Evolutionary conservation across 257 asterid species (phyloP), one percentile per base, ranked within the genome.

Genomic region (Nicotiana otophora): DNA sequence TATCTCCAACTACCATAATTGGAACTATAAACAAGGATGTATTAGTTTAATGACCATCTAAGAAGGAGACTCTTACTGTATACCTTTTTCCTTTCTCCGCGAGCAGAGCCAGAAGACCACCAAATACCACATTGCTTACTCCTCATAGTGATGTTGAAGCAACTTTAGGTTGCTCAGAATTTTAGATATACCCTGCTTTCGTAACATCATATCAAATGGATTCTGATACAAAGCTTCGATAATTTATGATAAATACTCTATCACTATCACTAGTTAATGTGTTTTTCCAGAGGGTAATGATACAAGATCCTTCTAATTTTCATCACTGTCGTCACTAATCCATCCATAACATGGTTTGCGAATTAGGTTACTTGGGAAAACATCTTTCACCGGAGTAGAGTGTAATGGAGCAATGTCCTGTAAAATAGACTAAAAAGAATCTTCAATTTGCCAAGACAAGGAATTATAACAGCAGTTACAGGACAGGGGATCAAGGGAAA

Each of bases 341-440:
- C 94, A 92, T 58, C 95, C 97, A 81, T 89, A 88, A 84, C 92
- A 88, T 2, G 91, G 95, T 46, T 26, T 11, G 15, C 65, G 86
- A 70, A 76, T 86, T 33, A 26, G 65, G 17, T 65, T 12, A 1
- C 80, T 30, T 10, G 10, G 79, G 34, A 60, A 54, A 12, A 28
- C 66, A 60, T 76, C 60, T 46, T 84, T 70, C 31, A 7, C 57
- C 28, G 54, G 70, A 17, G 68, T 75, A 10, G 82, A 72, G 15
- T 82, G 72, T 14, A 39, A 33, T 19, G 7, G 39, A 34, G 75
- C 15, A 30, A n/a, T 15, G 66, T 31, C 64, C 19, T 55, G 62
- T 55, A 55, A 55, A 55, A 17, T 55, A 17, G 62, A 55, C 62
- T 55, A 55, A 17, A 15, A 55, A 53, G 7, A 16, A 16, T 55